Evolutionary conservation across 176 grass and related monocot species (phyloP), one percentile per base, ranked within the genome.

Genomic region (Oryza longistaminata): DNA sequence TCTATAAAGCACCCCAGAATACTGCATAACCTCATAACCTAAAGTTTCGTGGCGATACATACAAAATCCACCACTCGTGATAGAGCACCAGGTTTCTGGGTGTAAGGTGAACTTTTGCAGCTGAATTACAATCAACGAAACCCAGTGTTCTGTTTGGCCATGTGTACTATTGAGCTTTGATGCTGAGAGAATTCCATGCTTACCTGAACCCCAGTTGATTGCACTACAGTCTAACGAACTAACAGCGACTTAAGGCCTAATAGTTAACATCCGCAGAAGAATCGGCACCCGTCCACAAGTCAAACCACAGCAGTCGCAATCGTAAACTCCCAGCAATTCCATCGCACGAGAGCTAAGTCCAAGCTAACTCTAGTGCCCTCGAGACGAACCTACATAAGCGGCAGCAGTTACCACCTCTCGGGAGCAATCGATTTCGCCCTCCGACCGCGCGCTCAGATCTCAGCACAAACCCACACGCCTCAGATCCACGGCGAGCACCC

Each of bases 401-500:
- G 75, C 72, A 19, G n/a, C 44, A 42, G 25, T 27, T 42, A 43
- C 12, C 29, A 66, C 11, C 24, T 29, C 64, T 29, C 64, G 64
- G 64, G 24, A 70, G 34, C 44, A 77, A 61, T n/a, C 64, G n/a
- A 58, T 53, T 58, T 53, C 43, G 48, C 35, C 73, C 74, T 58
- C 19, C 53, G 0, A n/a, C 17, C 53, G 53, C 17, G 53, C 17
- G 53, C 53, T 48, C 74, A 77, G 74, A 85, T 85, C 83, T 78
- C 81, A 83, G 52, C 79, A 8, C 22, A 44, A 44, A 74, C 17
- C 74, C 50, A 14, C 17, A 35, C 73, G 70, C 53, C 16, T 72
- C 85, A 82, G 84, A 90, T 90, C 88, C 68, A 48, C 53, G 21
- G 7, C 31, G 19, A 10, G 17, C 14, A 62, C 70, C 10, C 34